These are phyloP conservation scores for Forsythia viridissima DNA, from an alignment of 257 asterid species.

Conservation along the genomic window DNA sequence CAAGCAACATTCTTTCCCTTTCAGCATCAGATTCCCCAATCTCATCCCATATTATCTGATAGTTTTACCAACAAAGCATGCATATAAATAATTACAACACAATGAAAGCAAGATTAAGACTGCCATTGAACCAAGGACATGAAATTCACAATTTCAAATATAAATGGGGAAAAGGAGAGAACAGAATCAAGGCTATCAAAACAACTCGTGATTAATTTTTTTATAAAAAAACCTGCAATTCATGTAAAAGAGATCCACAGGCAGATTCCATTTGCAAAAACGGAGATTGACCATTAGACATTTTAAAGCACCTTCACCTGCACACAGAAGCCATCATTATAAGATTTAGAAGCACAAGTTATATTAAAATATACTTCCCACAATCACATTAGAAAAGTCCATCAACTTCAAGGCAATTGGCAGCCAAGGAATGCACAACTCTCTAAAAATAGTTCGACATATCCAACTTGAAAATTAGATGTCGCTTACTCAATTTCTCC, in stretches of 20 bases:
- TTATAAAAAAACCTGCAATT: constrained; percentile 65
- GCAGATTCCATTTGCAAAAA: constrained; percentile 67
- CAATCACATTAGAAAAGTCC: background rate
- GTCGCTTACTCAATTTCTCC: too few relatives aligned
- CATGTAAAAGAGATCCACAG: constrained; percentile 76
- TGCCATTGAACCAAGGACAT: background rate
- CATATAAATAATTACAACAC: background rate
- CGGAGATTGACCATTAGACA: constrained; percentile 42
- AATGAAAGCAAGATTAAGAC: background rate
- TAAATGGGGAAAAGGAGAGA: background rate
- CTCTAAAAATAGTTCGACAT: too few relatives aligned
- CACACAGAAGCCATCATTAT: constrained; percentile 16
- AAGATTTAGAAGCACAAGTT: background rate
- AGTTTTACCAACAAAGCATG: constrained; percentile 18
- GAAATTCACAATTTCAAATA: background rate
- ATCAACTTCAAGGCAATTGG: constrained; percentile 8
- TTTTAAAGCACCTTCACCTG: constrained; percentile 37
- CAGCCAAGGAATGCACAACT: background rate
- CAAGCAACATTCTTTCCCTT: constrained; percentile 77
- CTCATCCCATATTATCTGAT: constrained; percentile 96
- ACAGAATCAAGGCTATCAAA: background rate
- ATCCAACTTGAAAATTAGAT: too few relatives aligned
- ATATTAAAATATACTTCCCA: background rate
- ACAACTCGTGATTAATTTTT: background rate
- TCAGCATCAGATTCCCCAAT: constrained; percentile 90